phyloP scores from a whole-genome alignment of 2,329 filamentous ascomycete species.

The Magnaporthales sp. region DNA sequence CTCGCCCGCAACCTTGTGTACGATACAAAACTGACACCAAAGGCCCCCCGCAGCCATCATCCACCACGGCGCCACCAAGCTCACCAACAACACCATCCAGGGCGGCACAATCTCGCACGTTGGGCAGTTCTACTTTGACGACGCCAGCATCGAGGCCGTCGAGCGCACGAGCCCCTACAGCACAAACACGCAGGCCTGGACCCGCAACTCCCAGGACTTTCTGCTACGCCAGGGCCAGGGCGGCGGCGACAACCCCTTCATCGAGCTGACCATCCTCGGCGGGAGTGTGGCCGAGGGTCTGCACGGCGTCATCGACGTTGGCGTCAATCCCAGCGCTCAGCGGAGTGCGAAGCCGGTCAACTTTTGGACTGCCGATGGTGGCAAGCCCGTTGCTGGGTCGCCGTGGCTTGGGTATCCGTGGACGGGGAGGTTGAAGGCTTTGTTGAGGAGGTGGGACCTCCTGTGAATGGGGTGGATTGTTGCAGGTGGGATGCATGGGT shows the following conservation, averaged over 20 bases:
- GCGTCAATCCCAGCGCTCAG: neutral
- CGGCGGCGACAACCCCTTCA: conserved; percentile 34
- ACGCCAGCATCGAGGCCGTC: conserved; percentile 25
- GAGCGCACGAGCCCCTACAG: conserved; percentile 27
- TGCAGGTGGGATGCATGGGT: neutral
- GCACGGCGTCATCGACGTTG: conserved; percentile 34
- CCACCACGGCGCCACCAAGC: conserved; percentile 3
- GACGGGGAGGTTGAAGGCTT: neutral
- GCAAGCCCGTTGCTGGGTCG: conserved; percentile 2
- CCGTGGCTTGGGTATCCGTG: conserved; percentile 4
- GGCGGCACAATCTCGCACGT: conserved; percentile 29
- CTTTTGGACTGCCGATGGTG: neutral
- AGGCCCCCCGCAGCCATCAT: conserved; percentile 20
- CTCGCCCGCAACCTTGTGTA: neutral
- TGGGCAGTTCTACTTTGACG: conserved; percentile 32
- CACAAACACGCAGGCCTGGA: conserved; percentile 23
- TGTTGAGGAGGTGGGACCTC: neutral
- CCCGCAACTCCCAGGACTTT: conserved; percentile 18
- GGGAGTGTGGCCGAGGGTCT: conserved; percentile 14
- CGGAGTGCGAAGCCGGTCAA: neutral
- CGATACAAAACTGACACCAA: neutral
- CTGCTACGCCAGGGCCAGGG: conserved; percentile 20
- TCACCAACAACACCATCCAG: conserved; percentile 19
- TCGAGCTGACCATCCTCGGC: conserved; percentile 29
- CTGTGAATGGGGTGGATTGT: neutral